phyloP scores from a whole-genome alignment of 805 yeast species.

The Cephaloascus fragrans region DNA sequence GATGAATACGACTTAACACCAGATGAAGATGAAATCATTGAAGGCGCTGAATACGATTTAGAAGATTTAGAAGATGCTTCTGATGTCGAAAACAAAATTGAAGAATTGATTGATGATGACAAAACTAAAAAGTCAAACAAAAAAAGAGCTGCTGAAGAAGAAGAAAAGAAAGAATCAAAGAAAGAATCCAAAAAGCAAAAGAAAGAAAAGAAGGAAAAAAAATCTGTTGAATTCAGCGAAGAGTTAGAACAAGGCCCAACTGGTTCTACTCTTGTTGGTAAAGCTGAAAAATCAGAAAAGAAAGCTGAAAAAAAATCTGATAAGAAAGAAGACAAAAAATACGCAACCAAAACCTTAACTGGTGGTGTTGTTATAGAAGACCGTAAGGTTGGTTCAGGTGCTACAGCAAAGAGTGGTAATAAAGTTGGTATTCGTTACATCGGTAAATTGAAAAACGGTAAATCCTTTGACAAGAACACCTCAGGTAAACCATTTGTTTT shows the following conservation, averaged over 20 bases:
- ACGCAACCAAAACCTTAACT: constrained; percentile 68
- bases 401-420: constrained; percentile 78
- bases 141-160: constrained; percentile 25
- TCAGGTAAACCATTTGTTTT: constrained; percentile 93
- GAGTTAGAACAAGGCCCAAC: constrained; percentile 94
- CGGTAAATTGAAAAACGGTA: constrained; percentile 95
- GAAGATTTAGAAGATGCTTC: constrained; percentile 61
- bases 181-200: constrained; percentile 14
- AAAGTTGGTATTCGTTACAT: constrained; percentile 95
- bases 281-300: constrained; percentile 16
- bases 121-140: no score
- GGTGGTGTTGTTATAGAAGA: constrained; percentile 95
- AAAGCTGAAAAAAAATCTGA: constrained; percentile 14
- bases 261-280: constrained; percentile 26
- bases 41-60: constrained; percentile 42
- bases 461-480: constrained; percentile 94
- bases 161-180: constrained; percentile 17
- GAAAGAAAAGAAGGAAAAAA: constrained; percentile 39
- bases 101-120: constrained; percentile 63
- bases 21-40: constrained; percentile 62
- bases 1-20: constrained; percentile 64
- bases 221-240: constrained; percentile 76
- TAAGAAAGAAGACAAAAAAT: constrained; percentile 31
- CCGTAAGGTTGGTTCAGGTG: constrained; percentile 82
- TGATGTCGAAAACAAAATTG: constrained; percentile 63